Percentiles rank a stretch among this genome's conserved stretches.
Evolutionary conservation across 805 yeast species (phyloP).

Genomic region (Saccharomycopsis malanga): DNA sequence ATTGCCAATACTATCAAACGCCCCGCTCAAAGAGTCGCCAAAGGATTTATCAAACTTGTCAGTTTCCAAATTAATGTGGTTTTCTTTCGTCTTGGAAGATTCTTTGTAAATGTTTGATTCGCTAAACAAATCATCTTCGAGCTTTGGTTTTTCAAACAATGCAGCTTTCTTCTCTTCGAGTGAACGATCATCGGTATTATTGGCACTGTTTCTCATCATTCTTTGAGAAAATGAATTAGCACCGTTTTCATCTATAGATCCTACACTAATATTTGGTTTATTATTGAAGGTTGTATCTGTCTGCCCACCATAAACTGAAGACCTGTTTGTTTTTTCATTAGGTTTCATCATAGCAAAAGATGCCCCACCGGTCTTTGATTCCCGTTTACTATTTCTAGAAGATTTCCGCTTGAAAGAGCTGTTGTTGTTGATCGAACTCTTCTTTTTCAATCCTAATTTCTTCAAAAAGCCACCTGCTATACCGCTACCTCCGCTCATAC

Average conservation of each 20-base stretch:
- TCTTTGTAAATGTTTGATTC: too few species aligned
- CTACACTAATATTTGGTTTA: background rate
- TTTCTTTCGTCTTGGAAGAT: background rate
- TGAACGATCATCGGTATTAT: constrained; percentile 1
- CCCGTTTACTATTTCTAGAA: background rate
- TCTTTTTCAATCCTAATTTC: constrained; percentile 19
- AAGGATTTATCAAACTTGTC: constrained; percentile 1
- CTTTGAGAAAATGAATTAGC: background rate
- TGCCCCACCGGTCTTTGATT: background rate
- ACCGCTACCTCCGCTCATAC: constrained; percentile 9
- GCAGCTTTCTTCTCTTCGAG: constrained; percentile 13
- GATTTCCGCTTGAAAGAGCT: constrained; percentile 2
- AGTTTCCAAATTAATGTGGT: background rate
- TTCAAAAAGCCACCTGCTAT: constrained; percentile 21
- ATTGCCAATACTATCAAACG: constrained; percentile 16
- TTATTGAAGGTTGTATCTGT: background rate
- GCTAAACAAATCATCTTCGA: background rate
- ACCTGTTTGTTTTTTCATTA: background rate
- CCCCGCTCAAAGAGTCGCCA: constrained; percentile 15
- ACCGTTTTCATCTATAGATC: background rate
- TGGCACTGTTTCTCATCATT: background rate
- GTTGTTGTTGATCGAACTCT: background rate
- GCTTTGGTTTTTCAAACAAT: constrained; percentile 2
- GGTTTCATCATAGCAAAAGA: constrained; percentile 1
- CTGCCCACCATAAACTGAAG: background rate